Evolutionary conservation across 1,284 basidiomycete genomes (phyloP), one percentile per base, ranked within the genome.

Genomic region (Puccinia horiana): DNA sequence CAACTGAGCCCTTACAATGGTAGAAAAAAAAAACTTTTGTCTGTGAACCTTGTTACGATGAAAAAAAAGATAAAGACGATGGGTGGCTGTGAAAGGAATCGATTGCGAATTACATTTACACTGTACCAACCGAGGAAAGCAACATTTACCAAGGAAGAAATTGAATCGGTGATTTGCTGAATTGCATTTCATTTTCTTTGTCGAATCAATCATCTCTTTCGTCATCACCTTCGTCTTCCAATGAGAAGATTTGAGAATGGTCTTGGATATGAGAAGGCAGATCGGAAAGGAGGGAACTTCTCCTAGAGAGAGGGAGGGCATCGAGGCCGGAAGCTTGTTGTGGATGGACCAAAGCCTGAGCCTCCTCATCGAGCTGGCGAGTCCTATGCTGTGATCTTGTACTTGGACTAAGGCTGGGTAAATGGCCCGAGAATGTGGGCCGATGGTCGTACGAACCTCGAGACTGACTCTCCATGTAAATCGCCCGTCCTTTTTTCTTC

Each of bases 221-320:
- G 23, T 69, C n/a, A 26, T 69, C 65, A 40, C 16, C 61, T 8
- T 69, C 65, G 42, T 69, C 65, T 47, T 69, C 42, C 65, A 69
- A 44, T 12, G 65, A 69, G 65, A 69, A 69, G 65, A 69, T 69
- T 2, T 69, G 65, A 69, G 65, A 69, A 5, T 69, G 42, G n/a
- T 47, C 3, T 14, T 14, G 65, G 23, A 23, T 29, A 47, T 69
- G 40, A 12, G 65, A 29, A 4, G 65, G 42, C 18, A 40, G 5
- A 8, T 65, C 63, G n/a, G 63, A 65, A 20, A 65, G 37, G 37
- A 65, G 20, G 9, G 63, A 65, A 6, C 20, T 40, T 65, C 63
- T 65, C 63, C 63, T 65, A 6, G 63, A 65, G 35, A 65, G 35
- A 20, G 35, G 23, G 18, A 23, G 4, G 9, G 63, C 18, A 2